Conservation (phyloP, 352 stramenopile genomes). For the Phytophthora foliorum region DNA sequence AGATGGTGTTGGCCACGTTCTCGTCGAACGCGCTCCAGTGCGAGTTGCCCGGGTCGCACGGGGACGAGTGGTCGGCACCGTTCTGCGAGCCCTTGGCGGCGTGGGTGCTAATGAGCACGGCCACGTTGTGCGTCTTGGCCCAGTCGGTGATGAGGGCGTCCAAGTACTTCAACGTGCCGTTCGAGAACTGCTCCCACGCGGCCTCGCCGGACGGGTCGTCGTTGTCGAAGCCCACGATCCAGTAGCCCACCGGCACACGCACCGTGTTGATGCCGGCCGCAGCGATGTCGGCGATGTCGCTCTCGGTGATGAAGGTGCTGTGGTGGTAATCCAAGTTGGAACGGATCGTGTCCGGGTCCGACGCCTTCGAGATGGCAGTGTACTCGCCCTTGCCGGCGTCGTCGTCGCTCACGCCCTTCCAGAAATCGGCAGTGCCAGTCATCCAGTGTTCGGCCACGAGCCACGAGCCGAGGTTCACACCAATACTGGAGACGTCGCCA, state of each 20-base stretch:
- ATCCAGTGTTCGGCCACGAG: slow-evolving; percentile 87
- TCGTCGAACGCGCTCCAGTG: slow-evolving; percentile 63
- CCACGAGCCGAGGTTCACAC: slow-evolving; percentile 81
- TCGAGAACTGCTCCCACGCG: slow-evolving; percentile 58
- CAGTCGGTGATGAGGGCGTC: slow-evolving; percentile 54
- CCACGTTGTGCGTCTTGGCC: slow-evolving; percentile 53
- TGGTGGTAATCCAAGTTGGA: slow-evolving; percentile 63
- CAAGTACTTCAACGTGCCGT: slow-evolving; percentile 55
- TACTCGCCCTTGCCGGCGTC: slow-evolving; percentile 63
- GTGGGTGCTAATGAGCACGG: slow-evolving; percentile 77
- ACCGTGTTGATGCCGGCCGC: slow-evolving; percentile 77
- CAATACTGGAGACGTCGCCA: slow-evolving; percentile 53
- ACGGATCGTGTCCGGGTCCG: slow-evolving; percentile 42
- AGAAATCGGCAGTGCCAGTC: slow-evolving; percentile 63
- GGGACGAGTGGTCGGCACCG: slow-evolving; percentile 77
- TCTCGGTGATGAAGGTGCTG: slow-evolving; percentile 74
- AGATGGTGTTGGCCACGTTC: slow-evolving; percentile 68
- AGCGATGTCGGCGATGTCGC: slow-evolving; percentile 69
- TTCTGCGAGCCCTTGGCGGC: slow-evolving; percentile 85
- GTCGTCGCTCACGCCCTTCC: slow-evolving; percentile 49
- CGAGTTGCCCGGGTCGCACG: slow-evolving; percentile 44
- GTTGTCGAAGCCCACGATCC: slow-evolving; percentile 76
- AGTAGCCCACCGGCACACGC: slow-evolving; percentile 83
- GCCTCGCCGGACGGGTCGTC: slow-evolving; percentile 45
- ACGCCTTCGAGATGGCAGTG: slow-evolving; percentile 60